Conservation (phyloP, 2,329 filamentous ascomycete genomes). For the Acephala macrosclerotiorum region DNA sequence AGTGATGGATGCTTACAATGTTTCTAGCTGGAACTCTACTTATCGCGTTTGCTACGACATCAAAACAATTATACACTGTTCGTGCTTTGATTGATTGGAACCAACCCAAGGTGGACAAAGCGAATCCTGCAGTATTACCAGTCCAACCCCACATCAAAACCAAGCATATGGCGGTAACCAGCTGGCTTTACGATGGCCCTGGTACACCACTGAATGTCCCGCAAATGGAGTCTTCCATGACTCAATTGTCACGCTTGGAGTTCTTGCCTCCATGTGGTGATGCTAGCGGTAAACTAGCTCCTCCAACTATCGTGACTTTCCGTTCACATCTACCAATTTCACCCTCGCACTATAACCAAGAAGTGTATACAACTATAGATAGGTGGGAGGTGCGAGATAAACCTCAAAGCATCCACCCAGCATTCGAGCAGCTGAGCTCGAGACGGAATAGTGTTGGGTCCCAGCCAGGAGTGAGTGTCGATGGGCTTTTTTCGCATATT, state of each 20-base stretch:
- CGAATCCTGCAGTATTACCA: conserved; percentile 51
- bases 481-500: neutral
- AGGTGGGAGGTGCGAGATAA: conserved; percentile 80
- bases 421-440: conserved; percentile 77
- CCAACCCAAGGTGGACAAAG: conserved; percentile 63
- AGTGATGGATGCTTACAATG: conserved; percentile 20
- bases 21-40: conserved; percentile 57
- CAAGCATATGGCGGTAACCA: conserved; percentile 63
- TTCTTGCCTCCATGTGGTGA: conserved; percentile 74
- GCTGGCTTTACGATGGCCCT: conserved; percentile 51
- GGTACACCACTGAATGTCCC: conserved; percentile 45
- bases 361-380: conserved; percentile 77
- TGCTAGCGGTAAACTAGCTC: conserved; percentile 44
- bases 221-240: conserved; percentile 59
- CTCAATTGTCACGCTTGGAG: conserved; percentile 76
- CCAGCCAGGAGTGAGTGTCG: conserved; percentile 37
- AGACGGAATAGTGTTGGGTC: conserved; percentile 61
- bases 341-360: conserved; percentile 65
- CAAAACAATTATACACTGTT: conserved; percentile 77
- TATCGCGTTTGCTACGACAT: conserved; percentile 72
- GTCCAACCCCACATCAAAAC: conserved; percentile 62
- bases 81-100: conserved; percentile 80
- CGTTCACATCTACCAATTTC: conserved; percentile 67
- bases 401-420: conserved; percentile 72
- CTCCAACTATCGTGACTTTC: conserved; percentile 74